Percentiles rank a stretch among this genome's conserved stretches.
Conservation (phyloP, 2,329 filamentous ascomycete species). For the Gliomastix tumulicola region DNA sequence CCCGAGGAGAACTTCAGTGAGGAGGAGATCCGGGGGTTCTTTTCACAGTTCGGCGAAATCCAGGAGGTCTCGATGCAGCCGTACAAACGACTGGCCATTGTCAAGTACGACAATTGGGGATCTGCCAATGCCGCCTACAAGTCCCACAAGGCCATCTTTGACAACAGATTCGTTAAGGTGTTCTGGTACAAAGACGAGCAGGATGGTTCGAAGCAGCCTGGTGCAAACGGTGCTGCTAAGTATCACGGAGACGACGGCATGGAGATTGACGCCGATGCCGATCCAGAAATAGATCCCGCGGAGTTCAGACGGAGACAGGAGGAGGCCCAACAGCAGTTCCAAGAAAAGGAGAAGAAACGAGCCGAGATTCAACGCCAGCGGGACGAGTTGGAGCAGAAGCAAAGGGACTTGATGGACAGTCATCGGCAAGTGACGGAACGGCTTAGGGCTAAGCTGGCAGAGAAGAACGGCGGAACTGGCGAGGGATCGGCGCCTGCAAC, state of each 20-base stretch:
- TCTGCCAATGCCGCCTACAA: slow-evolving; percentile 64
- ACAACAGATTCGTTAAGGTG: slow-evolving; percentile 80
- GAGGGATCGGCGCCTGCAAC: slow-evolving; percentile 20
- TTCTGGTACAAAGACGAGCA: slow-evolving; percentile 62
- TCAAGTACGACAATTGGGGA: slow-evolving; percentile 62
- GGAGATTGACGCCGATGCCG: slow-evolving; percentile 14
- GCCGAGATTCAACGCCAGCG: slow-evolving; percentile 56
- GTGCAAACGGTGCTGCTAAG: slow-evolving; percentile 16
- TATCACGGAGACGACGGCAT: slow-evolving; percentile 11
- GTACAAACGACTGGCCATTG: slow-evolving; percentile 59
- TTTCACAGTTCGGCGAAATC: slow-evolving; percentile 64
- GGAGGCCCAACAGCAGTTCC: slow-evolving; percentile 62
- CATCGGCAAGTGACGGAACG: slow-evolving; percentile 62
- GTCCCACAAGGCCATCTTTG: slow-evolving; percentile 75
- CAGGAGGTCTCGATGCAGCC: slow-evolving; percentile 57
- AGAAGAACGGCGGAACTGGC: slow-evolving; percentile 15
- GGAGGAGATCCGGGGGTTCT: slow-evolving; percentile 59
- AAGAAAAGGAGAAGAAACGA: slow-evolving; percentile 57
- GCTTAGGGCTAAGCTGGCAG: slow-evolving; percentile 46
- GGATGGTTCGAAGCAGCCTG: slow-evolving; percentile 4
- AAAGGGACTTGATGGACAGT: slow-evolving; percentile 52
- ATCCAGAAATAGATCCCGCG: slow-evolving; percentile 59
- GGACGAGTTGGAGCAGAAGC: slow-evolving; percentile 58
- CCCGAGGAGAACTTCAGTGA: slow-evolving; percentile 65
- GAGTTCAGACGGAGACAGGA: slow-evolving; percentile 63